Conservation (phyloP, 768 basidiomycete genomes). For the Leucosporidium yakuticum region DNA sequence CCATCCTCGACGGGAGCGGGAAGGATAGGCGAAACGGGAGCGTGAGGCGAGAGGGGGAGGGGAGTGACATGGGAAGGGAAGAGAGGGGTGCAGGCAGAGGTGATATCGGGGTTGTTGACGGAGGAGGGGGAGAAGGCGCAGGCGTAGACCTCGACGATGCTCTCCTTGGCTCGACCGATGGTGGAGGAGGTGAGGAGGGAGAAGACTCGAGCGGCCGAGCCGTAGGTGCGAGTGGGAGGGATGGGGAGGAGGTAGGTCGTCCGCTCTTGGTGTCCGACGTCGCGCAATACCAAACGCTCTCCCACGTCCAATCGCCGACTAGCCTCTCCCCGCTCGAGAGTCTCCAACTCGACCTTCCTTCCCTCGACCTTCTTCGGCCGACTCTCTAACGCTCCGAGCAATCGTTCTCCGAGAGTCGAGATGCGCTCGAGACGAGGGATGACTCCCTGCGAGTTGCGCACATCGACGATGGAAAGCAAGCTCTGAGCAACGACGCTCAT, state of each 20-base stretch:
- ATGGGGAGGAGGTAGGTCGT: constrained; percentile 9
- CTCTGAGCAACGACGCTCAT: constrained; percentile 49
- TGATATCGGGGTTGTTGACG: not conserved
- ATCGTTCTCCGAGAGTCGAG: not conserved
- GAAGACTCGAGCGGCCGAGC: constrained; percentile 3
- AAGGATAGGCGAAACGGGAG: constrained; percentile 15
- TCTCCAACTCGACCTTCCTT: not conserved
- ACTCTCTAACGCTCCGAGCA: constrained; percentile 12
- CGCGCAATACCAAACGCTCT: constrained; percentile 16
- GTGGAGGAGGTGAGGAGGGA: constrained; percentile 10
- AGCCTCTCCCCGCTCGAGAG: not conserved
- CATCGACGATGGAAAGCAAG: constrained; percentile 31
- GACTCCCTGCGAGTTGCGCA: constrained; percentile 3
- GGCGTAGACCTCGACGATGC: constrained; percentile 12
- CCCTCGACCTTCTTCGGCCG: not conserved
- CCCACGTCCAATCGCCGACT: not conserved
- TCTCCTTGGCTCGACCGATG: constrained; percentile 9
- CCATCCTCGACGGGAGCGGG: constrained; percentile 10
- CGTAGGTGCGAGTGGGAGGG: not conserved
- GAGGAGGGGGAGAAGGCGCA: constrained; percentile 1
- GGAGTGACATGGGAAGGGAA: constrained; percentile 6
- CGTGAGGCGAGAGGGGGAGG: constrained; percentile 14
- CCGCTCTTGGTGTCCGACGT: not conserved
- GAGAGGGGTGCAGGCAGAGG: constrained; percentile 4
- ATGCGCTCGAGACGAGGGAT: constrained; percentile 9